Evolutionary conservation across 2,329 filamentous ascomycete species (phyloP).

Genomic region (Alternaria metachromatica): DNA sequence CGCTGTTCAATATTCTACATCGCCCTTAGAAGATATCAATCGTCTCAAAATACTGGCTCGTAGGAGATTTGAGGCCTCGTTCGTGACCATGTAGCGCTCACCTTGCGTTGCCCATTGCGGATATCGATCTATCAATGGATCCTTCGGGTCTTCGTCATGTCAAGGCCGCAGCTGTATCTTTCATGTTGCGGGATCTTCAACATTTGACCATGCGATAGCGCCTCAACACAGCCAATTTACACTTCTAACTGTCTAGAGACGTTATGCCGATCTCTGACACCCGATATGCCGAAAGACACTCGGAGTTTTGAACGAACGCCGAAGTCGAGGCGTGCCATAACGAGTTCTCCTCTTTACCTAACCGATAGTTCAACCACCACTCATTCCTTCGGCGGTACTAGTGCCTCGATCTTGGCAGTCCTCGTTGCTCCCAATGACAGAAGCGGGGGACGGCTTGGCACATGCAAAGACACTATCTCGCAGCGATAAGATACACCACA

Average conservation of each 20-base stretch:
- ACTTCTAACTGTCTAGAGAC: background rate
- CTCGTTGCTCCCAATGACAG: background rate
- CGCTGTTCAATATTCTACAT: background rate
- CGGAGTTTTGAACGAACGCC: background rate
- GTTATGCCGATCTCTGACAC: background rate
- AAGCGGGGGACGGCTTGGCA: background rate
- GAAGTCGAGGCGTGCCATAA: background rate
- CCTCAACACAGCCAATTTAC: background rate
- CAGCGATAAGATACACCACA: slow-evolving; percentile 1
- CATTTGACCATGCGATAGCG: background rate
- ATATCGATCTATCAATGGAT: background rate
- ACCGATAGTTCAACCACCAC: background rate
- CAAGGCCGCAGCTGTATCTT: background rate
- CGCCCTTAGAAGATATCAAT: background rate
- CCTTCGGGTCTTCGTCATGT: background rate
- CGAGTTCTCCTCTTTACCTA: background rate
- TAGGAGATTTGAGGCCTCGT: background rate
- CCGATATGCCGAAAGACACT: background rate
- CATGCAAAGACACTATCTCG: slow-evolving; percentile 2
- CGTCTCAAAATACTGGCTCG: background rate
- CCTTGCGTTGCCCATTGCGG: background rate
- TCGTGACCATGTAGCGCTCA: background rate
- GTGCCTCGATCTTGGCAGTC: background rate
- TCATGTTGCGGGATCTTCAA: background rate
- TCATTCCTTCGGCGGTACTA: background rate